phyloP scores from a whole-genome alignment of 768 basidiomycete genomes.

The Cubamyces lactineus region DNA sequence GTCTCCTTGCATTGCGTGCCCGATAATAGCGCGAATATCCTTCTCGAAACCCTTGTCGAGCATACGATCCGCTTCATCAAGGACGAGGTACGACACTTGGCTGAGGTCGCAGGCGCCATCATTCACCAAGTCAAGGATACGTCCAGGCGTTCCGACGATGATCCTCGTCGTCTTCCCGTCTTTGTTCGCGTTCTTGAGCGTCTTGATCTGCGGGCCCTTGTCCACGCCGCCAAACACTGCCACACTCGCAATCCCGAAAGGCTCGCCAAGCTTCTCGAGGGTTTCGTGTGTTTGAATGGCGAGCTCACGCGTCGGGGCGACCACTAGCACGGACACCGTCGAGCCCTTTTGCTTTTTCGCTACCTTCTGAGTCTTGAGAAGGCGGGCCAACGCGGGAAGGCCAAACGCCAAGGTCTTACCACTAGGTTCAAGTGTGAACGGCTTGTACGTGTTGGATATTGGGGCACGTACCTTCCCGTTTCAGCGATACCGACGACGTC shows the following conservation, averaged over 20 bases:
- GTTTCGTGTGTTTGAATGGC: conserved; percentile 94
- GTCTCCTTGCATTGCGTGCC: conserved; percentile 63
- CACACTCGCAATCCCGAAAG: conserved; percentile 77
- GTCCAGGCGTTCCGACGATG: conserved; percentile 94
- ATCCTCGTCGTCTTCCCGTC: conserved; percentile 63
- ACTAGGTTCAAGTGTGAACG: conserved; percentile 40
- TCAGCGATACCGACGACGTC: conserved; percentile 97
- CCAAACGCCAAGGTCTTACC: conserved; percentile 98
- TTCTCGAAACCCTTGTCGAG: conserved; percentile 98
- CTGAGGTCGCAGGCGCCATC: conserved; percentile 86
- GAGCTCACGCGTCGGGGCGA: conserved; percentile 95
- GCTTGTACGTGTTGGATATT: background rate
- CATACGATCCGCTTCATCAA: conserved; percentile 99
- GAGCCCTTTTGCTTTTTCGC: conserved; percentile 35
- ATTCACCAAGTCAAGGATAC: conserved; percentile 89
- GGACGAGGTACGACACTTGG: conserved; percentile 83
- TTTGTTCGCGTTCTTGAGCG: conserved; percentile 59
- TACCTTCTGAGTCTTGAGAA: conserved; percentile 49
- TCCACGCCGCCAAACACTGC: conserved; percentile 96
- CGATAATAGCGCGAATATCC: conserved; percentile 91
- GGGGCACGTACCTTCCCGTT: conserved; percentile 71
- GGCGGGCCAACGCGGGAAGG: conserved; percentile 79
- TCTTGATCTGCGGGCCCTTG: conserved; percentile 78
- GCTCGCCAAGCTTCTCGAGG: conserved; percentile 70
- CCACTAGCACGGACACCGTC: conserved; percentile 56